phyloP scores from a whole-genome alignment of 306 rosid species.

The Malus sieversii region DNA sequence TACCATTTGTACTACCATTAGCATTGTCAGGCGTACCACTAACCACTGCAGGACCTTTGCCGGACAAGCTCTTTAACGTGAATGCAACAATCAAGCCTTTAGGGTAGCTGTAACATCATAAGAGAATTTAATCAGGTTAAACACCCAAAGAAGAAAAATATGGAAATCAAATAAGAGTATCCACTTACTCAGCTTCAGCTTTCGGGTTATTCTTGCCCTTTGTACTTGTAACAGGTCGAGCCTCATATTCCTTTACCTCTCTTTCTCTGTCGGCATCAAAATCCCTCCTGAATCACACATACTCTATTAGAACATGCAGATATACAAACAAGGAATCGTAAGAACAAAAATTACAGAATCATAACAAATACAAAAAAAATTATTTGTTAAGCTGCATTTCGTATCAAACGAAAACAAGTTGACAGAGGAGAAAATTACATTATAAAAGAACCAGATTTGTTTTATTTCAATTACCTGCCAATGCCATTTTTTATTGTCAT shows the following conservation, averaged over 20 bases:
- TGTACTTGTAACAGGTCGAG: constrained; percentile 27
- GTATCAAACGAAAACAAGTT: neutral
- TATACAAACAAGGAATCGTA: neutral
- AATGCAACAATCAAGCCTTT: constrained; percentile 80
- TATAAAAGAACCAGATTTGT: neutral
- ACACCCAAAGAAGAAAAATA: neutral
- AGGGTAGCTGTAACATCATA: constrained; percentile 58
- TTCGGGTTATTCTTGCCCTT: constrained; percentile 32
- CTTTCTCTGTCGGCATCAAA: constrained; percentile 63
- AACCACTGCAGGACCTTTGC: constrained; percentile 30
- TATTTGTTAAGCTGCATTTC: neutral
- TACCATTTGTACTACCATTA: constrained; percentile 13
- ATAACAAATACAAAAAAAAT: neutral
- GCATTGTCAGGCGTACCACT: constrained; percentile 26
- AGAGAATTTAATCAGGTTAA: constrained; percentile 10
- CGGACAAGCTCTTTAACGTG: constrained; percentile 40
- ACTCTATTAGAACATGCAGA: neutral
- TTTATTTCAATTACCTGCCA: neutral
- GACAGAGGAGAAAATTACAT: neutral
- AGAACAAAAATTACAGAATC: neutral
- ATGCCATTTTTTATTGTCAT: neutral
- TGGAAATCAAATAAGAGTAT: neutral
- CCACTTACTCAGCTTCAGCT: constrained; percentile 44
- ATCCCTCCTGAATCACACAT: constrained; percentile 54
- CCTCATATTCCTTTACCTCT: constrained; percentile 43